Conservation (phyloP, 768 basidiomycete species). For the Lentinula guzmanii region DNA sequence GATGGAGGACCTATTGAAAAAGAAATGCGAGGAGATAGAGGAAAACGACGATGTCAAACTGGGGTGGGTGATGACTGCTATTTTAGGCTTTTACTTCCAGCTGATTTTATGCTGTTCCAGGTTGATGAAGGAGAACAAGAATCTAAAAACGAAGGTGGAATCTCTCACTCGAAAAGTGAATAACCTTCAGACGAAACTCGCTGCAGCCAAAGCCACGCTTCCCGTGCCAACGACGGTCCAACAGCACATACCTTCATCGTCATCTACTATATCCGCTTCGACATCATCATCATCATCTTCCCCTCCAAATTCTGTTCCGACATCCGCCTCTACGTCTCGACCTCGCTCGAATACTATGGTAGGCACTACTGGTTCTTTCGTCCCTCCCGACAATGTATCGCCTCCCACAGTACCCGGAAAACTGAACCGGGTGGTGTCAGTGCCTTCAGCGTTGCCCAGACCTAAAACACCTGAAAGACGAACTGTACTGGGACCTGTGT, state of each 20-base stretch:
- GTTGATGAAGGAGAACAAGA: slow-evolving; percentile 78
- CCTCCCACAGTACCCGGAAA: slow-evolving; percentile 1
- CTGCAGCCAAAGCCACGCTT: slow-evolving; percentile 40
- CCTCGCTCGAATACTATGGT: slow-evolving; percentile 7
- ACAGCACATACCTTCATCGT: slow-evolving; percentile 9
- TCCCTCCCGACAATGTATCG: slow-evolving; percentile 10
- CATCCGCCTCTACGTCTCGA: not conserved
- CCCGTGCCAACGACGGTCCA: slow-evolving; percentile 14
- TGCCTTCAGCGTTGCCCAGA: slow-evolving; percentile 33
- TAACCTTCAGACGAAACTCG: slow-evolving; percentile 61
- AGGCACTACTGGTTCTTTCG: not conserved
- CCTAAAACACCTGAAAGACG: slow-evolving; percentile 52
- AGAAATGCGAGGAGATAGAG: slow-evolving; percentile 74
- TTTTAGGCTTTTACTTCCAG: not conserved
- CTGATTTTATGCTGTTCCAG: slow-evolving; percentile 28
- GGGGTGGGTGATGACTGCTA: slow-evolving; percentile 46
- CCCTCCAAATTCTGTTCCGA: not conserved
- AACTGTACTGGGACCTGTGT: slow-evolving; percentile 29
- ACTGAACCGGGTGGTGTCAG: slow-evolving; percentile 33
- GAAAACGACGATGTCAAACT: slow-evolving; percentile 79
- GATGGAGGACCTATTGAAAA: slow-evolving; percentile 66
- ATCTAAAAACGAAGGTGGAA: slow-evolving; percentile 63
- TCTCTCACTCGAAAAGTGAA: slow-evolving; percentile 68
- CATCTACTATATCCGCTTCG: slow-evolving; percentile 1
- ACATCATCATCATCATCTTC: not conserved